These are phyloP conservation scores for Truncatella angustata DNA, from an alignment of 2,329 filamentous ascomycete species.

Conservation along the genomic window DNA sequence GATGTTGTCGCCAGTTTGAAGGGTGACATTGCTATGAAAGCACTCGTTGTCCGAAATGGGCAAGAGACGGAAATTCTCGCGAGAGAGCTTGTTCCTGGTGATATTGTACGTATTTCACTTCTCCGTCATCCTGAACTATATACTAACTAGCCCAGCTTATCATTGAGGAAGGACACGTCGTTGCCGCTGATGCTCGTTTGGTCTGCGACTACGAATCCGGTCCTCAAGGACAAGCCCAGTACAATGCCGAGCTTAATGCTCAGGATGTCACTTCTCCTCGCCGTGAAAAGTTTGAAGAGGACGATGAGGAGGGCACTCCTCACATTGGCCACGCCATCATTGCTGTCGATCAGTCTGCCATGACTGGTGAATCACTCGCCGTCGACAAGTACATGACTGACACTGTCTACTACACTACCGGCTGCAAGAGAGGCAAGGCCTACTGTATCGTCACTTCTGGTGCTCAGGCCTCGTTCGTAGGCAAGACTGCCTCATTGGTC, in stretches of 20 bases:
- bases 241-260: conserved; percentile 62
- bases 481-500: conserved; percentile 68
- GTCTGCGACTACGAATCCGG: conserved; percentile 66
- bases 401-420: conserved; percentile 70
- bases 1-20: conserved; percentile 70
- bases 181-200: conserved; percentile 65
- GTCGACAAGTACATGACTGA: conserved; percentile 73
- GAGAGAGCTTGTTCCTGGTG: conserved; percentile 69
- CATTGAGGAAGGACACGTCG: conserved; percentile 66
- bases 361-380: conserved; percentile 72
- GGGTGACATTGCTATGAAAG: conserved; percentile 74
- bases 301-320: conserved; percentile 54
- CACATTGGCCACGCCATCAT: conserved; percentile 63
- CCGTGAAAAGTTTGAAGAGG: conserved; percentile 60
- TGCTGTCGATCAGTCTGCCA: conserved; percentile 71
- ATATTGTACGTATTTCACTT: conserved; percentile 54
- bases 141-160: conserved; percentile 47
- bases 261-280: conserved; percentile 49
- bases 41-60: conserved; percentile 64
- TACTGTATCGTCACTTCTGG: conserved; percentile 63
- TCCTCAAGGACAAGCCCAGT: conserved; percentile 64
- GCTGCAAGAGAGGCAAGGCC: conserved; percentile 73
- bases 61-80: conserved; percentile 65
- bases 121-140: background rate
- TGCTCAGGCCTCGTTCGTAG: conserved; percentile 69